These are phyloP conservation scores for Geotrichum fermentans DNA, from an alignment of 1,139 yeast species.

Conservation along the genomic window DNA sequence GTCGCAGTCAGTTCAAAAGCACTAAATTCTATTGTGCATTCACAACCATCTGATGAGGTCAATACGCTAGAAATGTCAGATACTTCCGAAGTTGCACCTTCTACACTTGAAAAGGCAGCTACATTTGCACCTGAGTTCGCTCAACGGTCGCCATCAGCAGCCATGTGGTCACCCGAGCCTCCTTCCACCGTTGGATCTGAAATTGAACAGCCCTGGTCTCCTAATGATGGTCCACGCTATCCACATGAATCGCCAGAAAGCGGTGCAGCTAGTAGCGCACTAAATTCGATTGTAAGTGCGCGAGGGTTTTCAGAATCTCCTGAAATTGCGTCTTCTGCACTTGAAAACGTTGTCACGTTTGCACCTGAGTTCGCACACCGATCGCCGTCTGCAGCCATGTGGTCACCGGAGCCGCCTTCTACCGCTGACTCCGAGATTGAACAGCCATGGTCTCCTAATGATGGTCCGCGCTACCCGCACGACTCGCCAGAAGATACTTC, in stretches of 20 bases:
- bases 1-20: not conserved
- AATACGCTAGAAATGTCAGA: too few species aligned
- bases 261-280: not conserved
- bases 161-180: constrained; percentile 9
- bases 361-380: not conserved
- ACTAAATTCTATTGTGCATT: not conserved
- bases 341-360: not conserved
- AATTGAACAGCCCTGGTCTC: constrained; percentile 6
- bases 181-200: constrained; percentile 7
- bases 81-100: too few species aligned
- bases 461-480: not conserved
- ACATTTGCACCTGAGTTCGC: not conserved
- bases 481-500: not conserved
- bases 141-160: constrained; percentile 4
- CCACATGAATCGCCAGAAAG: too few species aligned
- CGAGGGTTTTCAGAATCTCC: too few species aligned
- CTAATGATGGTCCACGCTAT: constrained; percentile 3
- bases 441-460: not conserved
- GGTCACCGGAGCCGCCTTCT: constrained; percentile 14
- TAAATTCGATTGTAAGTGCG: too few species aligned
- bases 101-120: too few species aligned
- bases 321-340: too few species aligned
- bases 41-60: not conserved
- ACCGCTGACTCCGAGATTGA: constrained; percentile 5
- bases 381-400: constrained; percentile 13